Percentiles rank a stretch among this genome's conserved stretches.
phyloP scores from a whole-genome alignment of 176 grass and related monocot species.

The Bromus sterilis region DNA sequence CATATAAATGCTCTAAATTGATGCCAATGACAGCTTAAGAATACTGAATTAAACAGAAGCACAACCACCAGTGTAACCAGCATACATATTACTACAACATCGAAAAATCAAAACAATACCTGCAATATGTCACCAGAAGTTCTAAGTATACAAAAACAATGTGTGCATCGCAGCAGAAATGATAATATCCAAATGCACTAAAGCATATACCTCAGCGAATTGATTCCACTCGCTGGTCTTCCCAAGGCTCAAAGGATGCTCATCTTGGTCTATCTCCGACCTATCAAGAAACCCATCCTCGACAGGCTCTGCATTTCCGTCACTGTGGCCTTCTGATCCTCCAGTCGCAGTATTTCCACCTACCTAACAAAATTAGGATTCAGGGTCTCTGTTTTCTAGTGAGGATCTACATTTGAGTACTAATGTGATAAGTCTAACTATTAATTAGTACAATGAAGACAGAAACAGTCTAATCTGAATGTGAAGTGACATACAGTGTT shows the following conservation, averaged over 20 bases:
- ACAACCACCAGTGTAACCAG: not conserved
- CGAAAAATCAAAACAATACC: not conserved
- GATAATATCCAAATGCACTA: not conserved
- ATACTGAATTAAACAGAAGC: not conserved
- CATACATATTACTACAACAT: not conserved
- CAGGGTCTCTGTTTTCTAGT: slow-evolving; percentile 1
- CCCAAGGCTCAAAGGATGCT: slow-evolving; percentile 85
- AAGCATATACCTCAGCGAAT: slow-evolving; percentile 64
- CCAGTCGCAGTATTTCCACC: slow-evolving; percentile 45
- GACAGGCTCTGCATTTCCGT: slow-evolving; percentile 9
- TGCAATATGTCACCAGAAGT: not conserved
- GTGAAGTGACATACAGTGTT: slow-evolving; percentile 55
- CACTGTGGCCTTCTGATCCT: slow-evolving; percentile 14
- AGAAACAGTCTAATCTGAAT: not conserved
- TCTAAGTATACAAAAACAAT: not conserved
- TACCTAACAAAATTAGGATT: slow-evolving; percentile 54
- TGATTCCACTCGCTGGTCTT: slow-evolving; percentile 75
- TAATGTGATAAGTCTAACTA: not conserved
- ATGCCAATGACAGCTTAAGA: not conserved
- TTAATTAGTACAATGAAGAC: not conserved
- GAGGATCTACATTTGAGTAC: not conserved
- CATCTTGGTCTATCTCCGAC: slow-evolving; percentile 45
- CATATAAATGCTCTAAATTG: not conserved
- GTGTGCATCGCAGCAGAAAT: not conserved
- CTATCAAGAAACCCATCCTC: slow-evolving; percentile 42